A percentile compares a stretch with the other conserved stretches of the same genome.
Evolutionary conservation across 805 yeast species (phyloP).

Genomic region (Kluyveromyces siamensis): DNA sequence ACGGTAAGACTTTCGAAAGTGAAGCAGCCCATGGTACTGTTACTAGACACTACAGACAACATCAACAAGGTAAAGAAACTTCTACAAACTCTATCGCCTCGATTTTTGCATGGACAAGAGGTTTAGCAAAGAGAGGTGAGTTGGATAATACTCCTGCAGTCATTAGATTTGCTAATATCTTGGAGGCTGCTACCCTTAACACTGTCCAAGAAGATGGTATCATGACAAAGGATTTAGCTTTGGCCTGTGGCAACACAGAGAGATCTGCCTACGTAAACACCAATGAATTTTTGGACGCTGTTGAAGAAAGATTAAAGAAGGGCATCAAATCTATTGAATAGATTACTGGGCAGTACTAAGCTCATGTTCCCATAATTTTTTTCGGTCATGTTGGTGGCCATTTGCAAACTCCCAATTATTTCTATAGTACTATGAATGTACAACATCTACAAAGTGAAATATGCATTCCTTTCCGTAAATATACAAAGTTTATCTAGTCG

Average conservation of each 20-base stretch:
- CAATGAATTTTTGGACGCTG: conserved; percentile 70
- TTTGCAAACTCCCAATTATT: not conserved
- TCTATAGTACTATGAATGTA: not conserved
- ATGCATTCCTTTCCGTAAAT: not conserved
- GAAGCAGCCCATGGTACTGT: conserved; percentile 89
- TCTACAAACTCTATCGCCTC: conserved; percentile 82
- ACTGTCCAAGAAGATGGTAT: conserved; percentile 67
- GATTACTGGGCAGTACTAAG: not conserved
- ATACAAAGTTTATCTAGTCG: not conserved
- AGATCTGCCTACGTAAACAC: conserved; percentile 63
- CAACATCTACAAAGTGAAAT: not conserved
- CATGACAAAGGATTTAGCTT: conserved; percentile 78
- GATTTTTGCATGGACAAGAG: conserved; percentile 83
- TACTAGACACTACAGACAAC: conserved; percentile 76
- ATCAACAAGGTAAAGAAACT: conserved; percentile 74
- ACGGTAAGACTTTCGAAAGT: conserved; percentile 76
- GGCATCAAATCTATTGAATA: conserved; percentile 23
- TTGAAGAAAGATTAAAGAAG: conserved; percentile 45
- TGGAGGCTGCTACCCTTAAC: conserved; percentile 61
- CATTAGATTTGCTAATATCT: conserved; percentile 50
- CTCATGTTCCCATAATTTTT: not conserved
- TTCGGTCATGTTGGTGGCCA: not conserved
- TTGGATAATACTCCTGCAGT: conserved; percentile 66
- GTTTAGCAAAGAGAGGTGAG: conserved; percentile 72
- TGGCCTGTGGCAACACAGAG: conserved; percentile 55